Percentiles rank a stretch among this genome's conserved stretches.
These are phyloP conservation scores for Liriodendron chinense DNA, from an alignment of 164 flowering plant genomes.

Conservation along the genomic window DNA sequence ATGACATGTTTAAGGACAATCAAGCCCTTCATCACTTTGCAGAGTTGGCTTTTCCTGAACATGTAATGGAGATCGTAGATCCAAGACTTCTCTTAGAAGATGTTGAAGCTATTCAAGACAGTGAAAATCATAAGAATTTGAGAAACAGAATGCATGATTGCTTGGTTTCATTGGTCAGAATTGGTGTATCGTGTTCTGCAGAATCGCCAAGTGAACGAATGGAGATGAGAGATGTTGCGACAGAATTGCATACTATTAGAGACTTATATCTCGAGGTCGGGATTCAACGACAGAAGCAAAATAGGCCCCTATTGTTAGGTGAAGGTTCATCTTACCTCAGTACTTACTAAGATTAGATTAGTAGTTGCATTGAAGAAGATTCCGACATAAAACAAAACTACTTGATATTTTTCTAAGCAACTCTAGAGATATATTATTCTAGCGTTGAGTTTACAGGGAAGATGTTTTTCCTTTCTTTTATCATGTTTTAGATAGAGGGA, in stretches of 20 bases:
- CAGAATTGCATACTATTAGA: background rate
- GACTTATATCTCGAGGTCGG: background rate
- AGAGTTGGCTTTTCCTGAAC: background rate
- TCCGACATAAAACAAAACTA: no score
- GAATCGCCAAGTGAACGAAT: background rate
- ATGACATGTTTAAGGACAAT: conserved; percentile 21
- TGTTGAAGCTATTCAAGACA: background rate
- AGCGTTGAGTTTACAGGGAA: no score
- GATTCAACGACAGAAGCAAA: background rate
- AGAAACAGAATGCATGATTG: background rate
- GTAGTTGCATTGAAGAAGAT: no score
- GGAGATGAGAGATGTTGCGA: background rate
- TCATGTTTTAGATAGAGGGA: no score
- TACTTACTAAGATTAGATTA: no score
- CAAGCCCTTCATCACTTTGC: conserved; percentile 12
- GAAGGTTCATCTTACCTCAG: no score
- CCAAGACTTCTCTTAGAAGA: background rate
- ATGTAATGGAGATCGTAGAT: background rate
- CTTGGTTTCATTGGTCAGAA: background rate
- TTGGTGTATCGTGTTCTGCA: background rate
- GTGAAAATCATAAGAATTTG: no score
- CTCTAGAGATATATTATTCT: no score
- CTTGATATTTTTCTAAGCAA: no score
- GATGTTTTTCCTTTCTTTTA: no score
- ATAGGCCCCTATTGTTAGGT: background rate